Evolutionary conservation across 192 early-diverging fungal genomes (phyloP).

Genomic region (Thoreauomyces humboldtii): DNA sequence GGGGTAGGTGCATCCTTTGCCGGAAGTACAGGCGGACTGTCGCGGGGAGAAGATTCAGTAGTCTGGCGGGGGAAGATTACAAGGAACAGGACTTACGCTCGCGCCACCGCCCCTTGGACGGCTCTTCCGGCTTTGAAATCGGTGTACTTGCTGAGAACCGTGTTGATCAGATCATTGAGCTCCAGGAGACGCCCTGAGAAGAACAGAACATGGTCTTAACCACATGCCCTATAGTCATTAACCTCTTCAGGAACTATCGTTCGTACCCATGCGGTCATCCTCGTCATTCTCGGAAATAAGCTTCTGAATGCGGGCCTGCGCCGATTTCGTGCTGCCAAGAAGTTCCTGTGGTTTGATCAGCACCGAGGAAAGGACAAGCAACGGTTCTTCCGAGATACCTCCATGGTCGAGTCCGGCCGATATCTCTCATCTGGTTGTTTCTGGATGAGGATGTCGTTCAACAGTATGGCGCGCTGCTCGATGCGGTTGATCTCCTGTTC

Average conservation of each 20-base stretch:
- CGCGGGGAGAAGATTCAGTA: not conserved
- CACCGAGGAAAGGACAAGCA: too few relatives aligned
- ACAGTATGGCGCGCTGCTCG: conserved; percentile 66
- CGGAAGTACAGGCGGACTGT: not conserved
- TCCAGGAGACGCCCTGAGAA: conserved; percentile 62
- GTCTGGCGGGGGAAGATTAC: too few relatives aligned
- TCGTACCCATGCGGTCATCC: conserved; percentile 71
- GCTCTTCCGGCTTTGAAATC: conserved; percentile 48
- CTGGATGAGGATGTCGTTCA: conserved; percentile 79
- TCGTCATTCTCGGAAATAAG: conserved; percentile 72
- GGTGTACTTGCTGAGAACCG: conserved; percentile 69
- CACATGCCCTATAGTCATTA: too few relatives aligned
- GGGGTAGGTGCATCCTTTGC: conserved; percentile 6
- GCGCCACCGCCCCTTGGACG: conserved; percentile 21
- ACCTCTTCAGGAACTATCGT: too few relatives aligned
- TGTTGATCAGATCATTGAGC: conserved; percentile 79
- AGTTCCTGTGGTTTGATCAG: conserved; percentile 53
- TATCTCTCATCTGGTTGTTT: conserved; percentile 53
- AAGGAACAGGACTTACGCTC: too few relatives aligned
- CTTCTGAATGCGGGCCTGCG: conserved; percentile 72
- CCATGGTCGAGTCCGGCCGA: conserved; percentile 31
- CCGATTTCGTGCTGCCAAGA: conserved; percentile 59
- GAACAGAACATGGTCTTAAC: not conserved
- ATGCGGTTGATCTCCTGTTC: conserved; percentile 78
- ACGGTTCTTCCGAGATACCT: conserved; percentile 14